These are phyloP conservation scores for Fusarium concolor DNA, from an alignment of 2,329 filamentous ascomycete genomes.

Conservation along the genomic window DNA sequence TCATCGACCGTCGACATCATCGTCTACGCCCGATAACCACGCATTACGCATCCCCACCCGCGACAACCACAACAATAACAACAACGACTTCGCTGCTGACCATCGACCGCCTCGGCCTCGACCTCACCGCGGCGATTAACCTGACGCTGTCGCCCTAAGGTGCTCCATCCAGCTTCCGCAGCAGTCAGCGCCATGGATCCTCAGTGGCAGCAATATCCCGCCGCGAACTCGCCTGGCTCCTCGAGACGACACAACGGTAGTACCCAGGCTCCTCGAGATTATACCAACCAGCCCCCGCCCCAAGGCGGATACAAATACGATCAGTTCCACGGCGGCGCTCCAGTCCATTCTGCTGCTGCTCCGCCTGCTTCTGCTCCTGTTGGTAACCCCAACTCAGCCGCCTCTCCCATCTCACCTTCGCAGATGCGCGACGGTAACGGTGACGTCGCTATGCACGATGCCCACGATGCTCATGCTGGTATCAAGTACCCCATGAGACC, in stretches of 20 bases:
- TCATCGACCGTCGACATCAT: constrained; percentile 39
- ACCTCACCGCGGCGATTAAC: constrained; percentile 17
- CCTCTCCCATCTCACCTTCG: constrained; percentile 67
- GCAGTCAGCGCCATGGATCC: constrained; percentile 59
- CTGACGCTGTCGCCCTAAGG: constrained; percentile 40
- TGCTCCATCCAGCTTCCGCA: constrained; percentile 36
- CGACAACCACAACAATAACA: constrained; percentile 28
- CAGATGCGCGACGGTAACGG: constrained; percentile 77
- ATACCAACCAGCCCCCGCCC: constrained; percentile 54
- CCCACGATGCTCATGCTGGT: constrained; percentile 82
- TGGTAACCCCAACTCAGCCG: constrained; percentile 66
- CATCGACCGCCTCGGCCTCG: constrained; percentile 16
- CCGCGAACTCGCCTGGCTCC: constrained; percentile 65
- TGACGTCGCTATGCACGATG: constrained; percentile 88
- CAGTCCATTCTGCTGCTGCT: constrained; percentile 47
- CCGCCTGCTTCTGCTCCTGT: constrained; percentile 50
- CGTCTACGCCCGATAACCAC: constrained; percentile 38
- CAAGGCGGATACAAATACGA: constrained; percentile 75
- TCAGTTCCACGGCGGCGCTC: constrained; percentile 65
- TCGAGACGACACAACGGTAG: constrained; percentile 72
- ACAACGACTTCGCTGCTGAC: constrained; percentile 33
- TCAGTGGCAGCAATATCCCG: constrained; percentile 75
- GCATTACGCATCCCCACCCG: constrained; percentile 33
- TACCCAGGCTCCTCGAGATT: constrained; percentile 61
- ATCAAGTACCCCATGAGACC: constrained; percentile 88